Base-by-base conservation (phyloP, 768 basidiomycete genomes). In the Agaricus blazei region DNA sequence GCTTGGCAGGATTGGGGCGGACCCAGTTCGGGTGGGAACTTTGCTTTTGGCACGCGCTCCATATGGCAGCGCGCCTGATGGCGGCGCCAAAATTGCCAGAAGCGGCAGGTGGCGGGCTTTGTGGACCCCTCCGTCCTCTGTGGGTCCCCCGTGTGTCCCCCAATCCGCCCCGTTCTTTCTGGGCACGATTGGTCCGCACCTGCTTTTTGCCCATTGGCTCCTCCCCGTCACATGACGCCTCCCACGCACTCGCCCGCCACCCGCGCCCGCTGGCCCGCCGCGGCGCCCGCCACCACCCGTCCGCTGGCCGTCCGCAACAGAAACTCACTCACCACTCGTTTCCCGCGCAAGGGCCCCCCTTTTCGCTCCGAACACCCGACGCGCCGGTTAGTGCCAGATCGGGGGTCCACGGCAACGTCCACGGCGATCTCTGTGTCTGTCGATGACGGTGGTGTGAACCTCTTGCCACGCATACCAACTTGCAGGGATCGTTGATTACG, bases 1-100 rank as follows among this genome's bases (percentile, higher is more conserved):
- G 42, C 23, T 36, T 14, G 24, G n/a, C 9, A 36, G 56, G 59
- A 60, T 60, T 60, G 59, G 59, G 43, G 38, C 59, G 59, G 59
- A 43, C 52, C 51, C 43, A 50, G 44, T 54, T 60, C 54, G 27
- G 45, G 48, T 26, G 48, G 40, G 43, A 49, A 36, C 29, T 40
- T 38, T 19, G 15, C 6, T 34, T 11, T 34, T 8, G 7, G 34
- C 34, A 34, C 8, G 4, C 34, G 11, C 34, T 34, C 34, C 34
- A 34, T 34, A 34, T 34, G 34, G 34, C 34, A 34, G 34, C 34
- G 4, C 34, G 34, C 34, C 34, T 34, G 31, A 27, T 26, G 43
- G 37, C 12, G 37, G 36, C 37, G n/a, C n/a, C 14, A 29, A 31
- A 34, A 34, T 48, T 48, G 19, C 54, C n/a, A 2, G 1, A 40